phyloP scores from a whole-genome alignment of 108 stramenopile genomes.

The Nitzschia sp. region DNA sequence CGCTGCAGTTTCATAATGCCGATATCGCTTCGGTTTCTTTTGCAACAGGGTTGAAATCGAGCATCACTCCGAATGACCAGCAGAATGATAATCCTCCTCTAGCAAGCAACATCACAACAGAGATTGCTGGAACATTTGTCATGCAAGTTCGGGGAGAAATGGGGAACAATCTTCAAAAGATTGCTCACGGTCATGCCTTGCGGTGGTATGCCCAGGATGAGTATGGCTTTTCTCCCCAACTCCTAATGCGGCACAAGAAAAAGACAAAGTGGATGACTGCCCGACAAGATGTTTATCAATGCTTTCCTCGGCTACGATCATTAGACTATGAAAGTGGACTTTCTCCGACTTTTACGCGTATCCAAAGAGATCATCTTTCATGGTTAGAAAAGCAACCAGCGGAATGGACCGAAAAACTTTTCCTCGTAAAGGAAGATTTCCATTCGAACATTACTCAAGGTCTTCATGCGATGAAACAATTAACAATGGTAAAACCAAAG shows the following conservation, averaged over 20 bases:
- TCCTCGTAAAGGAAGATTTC: not conserved
- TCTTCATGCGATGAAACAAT: conserved; percentile 15
- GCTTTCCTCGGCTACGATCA: conserved; percentile 41
- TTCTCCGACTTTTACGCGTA: conserved; percentile 12
- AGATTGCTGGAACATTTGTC: conserved; percentile 42
- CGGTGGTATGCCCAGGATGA: conserved; percentile 26
- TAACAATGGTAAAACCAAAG: not conserved
- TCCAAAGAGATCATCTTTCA: conserved; percentile 9
- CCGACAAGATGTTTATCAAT: conserved; percentile 11
- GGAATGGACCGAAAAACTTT: not conserved
- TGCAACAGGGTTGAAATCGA: too few species aligned
- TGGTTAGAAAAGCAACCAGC: conserved; percentile 4
- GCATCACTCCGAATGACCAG: too few species aligned
- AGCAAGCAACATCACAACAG: too few species aligned
- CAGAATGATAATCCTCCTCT: too few species aligned
- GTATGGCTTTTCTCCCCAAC: conserved; percentile 16
- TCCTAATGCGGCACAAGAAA: conserved; percentile 26
- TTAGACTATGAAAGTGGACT: conserved; percentile 27
- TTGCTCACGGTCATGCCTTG: conserved; percentile 34
- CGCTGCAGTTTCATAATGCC: too few species aligned
- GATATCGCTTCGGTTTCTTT: too few species aligned
- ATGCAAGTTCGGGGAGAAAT: conserved; percentile 50
- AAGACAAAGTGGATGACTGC: conserved; percentile 36
- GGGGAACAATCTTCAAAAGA: conserved; percentile 44
- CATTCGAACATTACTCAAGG: not conserved